A percentile compares a stretch with the other conserved stretches of the same genome.
These are phyloP conservation scores for Leptoxyphium fumago DNA, from an alignment of 2,329 filamentous ascomycete genomes.

Conservation along the genomic window DNA sequence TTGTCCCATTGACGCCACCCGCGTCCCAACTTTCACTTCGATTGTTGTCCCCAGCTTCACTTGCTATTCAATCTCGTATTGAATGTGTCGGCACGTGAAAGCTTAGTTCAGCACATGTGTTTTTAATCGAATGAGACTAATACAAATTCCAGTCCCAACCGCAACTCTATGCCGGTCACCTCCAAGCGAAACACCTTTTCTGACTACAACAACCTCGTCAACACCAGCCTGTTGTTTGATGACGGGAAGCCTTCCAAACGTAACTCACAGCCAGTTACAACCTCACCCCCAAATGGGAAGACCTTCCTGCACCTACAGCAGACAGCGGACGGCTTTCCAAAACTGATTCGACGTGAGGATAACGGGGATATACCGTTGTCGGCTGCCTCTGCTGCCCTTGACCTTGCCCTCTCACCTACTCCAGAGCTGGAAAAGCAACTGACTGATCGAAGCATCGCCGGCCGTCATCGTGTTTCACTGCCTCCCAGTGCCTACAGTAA, in stretches of 20 bases:
- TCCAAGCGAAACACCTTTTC: conserved; percentile 44
- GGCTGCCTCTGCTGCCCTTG: conserved; percentile 65
- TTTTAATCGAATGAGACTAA: neutral
- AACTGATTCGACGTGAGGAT: conserved; percentile 53
- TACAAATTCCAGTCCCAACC: conserved; percentile 51
- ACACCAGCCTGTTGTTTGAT: conserved; percentile 73
- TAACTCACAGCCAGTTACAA: conserved; percentile 17
- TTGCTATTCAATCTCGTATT: too few relatives aligned
- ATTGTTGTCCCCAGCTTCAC: too few relatives aligned
- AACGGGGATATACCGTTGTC: conserved; percentile 50
- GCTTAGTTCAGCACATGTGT: neutral
- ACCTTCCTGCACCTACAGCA: conserved; percentile 57
- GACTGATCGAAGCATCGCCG: conserved; percentile 46
- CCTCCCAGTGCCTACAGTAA: conserved; percentile 21
- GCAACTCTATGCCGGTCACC: conserved; percentile 87
- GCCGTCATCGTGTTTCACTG: conserved; percentile 28
- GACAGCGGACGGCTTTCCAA: conserved; percentile 75
- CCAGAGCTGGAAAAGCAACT: conserved; percentile 44
- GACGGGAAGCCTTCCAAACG: conserved; percentile 37
- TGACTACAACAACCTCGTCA: conserved; percentile 48
- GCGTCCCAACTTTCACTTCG: neutral
- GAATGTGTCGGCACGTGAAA: too few relatives aligned
- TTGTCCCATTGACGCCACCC: neutral
- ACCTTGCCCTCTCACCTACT: conserved; percentile 58
- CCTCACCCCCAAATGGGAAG: conserved; percentile 50